Base-by-base conservation (phyloP, 2,329 filamentous ascomycete species). In the Tolypocladium tundrense region DNA sequence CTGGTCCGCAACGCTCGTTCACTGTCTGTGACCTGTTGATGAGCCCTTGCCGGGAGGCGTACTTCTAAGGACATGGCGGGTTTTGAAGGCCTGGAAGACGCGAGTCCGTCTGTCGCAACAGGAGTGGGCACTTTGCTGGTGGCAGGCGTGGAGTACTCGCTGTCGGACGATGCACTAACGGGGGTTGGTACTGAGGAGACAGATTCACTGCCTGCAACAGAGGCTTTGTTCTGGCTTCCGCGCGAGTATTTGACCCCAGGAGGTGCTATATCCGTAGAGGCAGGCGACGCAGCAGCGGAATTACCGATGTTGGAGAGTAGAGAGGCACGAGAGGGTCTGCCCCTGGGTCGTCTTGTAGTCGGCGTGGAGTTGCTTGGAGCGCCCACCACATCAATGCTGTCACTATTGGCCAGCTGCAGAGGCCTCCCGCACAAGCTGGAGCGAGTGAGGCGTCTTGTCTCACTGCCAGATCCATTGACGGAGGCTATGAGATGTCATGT, bases 61-160 rank as follows among this genome's bases (percentile, higher is more conserved):
- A 74, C 65, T 61, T 74, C 68, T 4, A 74, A 53, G 31, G 60
- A 63, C 11, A 33, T 21, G 24, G 31, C 37, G 2, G 41, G 24
- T 19, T 54, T 57, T 14, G 57, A 42, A 39, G 42, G 19, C 54
- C 61, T 48, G 35, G 48, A 45, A 43, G 52, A 43, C 10, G 56
- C 13, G 4, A 57, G 27, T 19, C 54, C n/a, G 6, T 68, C 67
- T 33, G 60, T 53, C n/a, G 65, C 65, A 40, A 64, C 60, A 2
- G 72, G 72, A 9, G 72, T 74, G 7, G 70, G 68, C 7, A 72
- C 55, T 53, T 70, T 70, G 63, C 72, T 75, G 1, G 72, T 74
- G 6, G 67, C 72, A 19, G 72, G 69, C 3, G 72, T 75, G 8
- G 70, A 73, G 51, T 67, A 67, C 10, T 65, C 69, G 39, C 65